These are phyloP conservation scores for Boletus vinaceobasis DNA, from an alignment of 768 basidiomycete species.

Conservation along the genomic window DNA sequence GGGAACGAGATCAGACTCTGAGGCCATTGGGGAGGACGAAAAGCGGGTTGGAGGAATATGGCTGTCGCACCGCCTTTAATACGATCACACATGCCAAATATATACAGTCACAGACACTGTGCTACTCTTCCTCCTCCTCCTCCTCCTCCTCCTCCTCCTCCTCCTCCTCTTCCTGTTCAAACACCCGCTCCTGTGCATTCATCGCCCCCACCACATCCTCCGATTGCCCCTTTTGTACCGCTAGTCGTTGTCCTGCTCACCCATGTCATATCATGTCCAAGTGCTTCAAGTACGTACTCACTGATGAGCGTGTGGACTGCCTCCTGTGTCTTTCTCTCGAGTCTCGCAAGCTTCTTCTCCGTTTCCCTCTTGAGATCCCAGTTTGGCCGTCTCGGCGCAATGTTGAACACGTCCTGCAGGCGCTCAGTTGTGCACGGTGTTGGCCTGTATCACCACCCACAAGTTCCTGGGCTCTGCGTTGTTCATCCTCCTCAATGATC, in stretches of 20 bases:
- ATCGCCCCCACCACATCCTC: slow-evolving; percentile 83
- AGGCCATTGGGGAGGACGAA: slow-evolving; percentile 25
- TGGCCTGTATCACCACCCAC: slow-evolving; percentile 43
- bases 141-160: slow-evolving; percentile 28
- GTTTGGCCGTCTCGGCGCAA: slow-evolving; percentile 94
- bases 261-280: slow-evolving; percentile 8
- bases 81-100: slow-evolving; percentile 19
- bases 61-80: slow-evolving; percentile 13
- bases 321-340: slow-evolving; percentile 91
- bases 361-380: slow-evolving; percentile 96
- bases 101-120: background rate
- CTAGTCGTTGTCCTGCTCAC: slow-evolving; percentile 66
- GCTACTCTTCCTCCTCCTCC: slow-evolving; percentile 9
- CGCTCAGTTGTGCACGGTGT: slow-evolving; percentile 14
- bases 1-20: slow-evolving; percentile 31
- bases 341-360: slow-evolving; percentile 81
- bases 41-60: background rate
- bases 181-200: slow-evolving; percentile 66
- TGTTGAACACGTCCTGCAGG: slow-evolving; percentile 86
- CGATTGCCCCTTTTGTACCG: slow-evolving; percentile 73
- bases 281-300: slow-evolving; percentile 39
- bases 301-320: slow-evolving; percentile 91
- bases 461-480: slow-evolving; percentile 80
- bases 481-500: slow-evolving; percentile 86
- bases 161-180: slow-evolving; percentile 43